Base-by-base conservation (phyloP, 805 yeast species). In the Maudiozyma bulderi region DNA sequence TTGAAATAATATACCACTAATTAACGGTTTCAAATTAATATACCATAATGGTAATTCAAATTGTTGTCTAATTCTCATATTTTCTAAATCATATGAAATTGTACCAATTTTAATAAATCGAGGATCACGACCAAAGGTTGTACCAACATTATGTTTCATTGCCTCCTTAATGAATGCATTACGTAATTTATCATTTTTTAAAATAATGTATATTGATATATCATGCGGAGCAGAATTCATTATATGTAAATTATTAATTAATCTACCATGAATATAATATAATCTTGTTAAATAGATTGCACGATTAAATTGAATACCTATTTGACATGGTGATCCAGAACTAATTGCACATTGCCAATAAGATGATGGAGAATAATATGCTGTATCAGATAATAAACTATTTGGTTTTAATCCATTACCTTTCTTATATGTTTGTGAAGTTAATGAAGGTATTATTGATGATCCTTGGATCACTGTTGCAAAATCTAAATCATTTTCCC, bases 181-280 rank as follows among this genome's bases (percentile, higher is more conserved):
- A 4, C 33, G 39, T 20, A 52, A 54, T 15, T 43, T 51, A 35
- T 47, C 45, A 10, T 51, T 49, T 26, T 34, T 50, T 30, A 64
- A 51, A 26, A 57, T 57, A 9, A 67, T 60, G 53, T 60, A 71
- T 1, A 72, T 50, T 3, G 70, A 57, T 1, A 69, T 55, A 5
- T 45, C 50, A 40, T 61, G 64, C 4, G 76, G 76, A 8, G 73
- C 70, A 6, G 75, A 67, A 35, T 67, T 66, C 58, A 71, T 58
- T 29, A 68, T 49, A 31, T 68, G 70, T 20, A 67, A 51, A 47
- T 67, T 67, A 53, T 68, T 67, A n/a, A 60, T 54, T 31, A 66
- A 65, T 34, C 71, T 56, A 8, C 68, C 67, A 52, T 73, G 75
- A 2, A 57, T 15, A 51, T 72, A 70, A 6, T 61, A 52, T 10